Conservation (phyloP, 2,329 filamentous ascomycete species). For the Penicillium fuscoglaucum region DNA sequence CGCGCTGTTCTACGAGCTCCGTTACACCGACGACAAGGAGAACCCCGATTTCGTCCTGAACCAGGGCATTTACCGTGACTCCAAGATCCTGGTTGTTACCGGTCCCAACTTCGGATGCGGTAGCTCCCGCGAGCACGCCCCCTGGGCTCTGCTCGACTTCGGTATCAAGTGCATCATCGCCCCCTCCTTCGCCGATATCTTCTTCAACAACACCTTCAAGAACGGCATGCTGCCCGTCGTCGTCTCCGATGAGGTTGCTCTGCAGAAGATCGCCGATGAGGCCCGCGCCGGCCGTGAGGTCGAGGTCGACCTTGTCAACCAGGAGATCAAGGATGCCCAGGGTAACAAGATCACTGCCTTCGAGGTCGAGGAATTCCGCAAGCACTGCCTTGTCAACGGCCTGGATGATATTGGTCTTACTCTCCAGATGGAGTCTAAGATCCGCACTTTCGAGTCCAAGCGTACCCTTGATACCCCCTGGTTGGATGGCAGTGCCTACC, state of each 20-base stretch:
- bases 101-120: conserved; percentile 96
- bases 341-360: conserved; percentile 76
- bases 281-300: conserved; percentile 78
- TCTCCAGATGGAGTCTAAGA: conserved; percentile 89
- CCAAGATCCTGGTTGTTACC: conserved; percentile 89
- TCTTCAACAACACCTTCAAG: conserved; percentile 99
- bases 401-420: conserved; percentile 95
- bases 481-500: conserved; percentile 83
- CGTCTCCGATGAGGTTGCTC: conserved; percentile 65
- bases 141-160: conserved; percentile 95
- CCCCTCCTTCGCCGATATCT: conserved; percentile 85
- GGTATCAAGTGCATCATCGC: conserved; percentile 94
- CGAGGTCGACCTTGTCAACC: conserved; percentile 84
- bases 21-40: conserved; percentile 74
- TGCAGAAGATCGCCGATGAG: conserved; percentile 72
- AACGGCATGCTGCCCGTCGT: conserved; percentile 94
- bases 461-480: conserved; percentile 79
- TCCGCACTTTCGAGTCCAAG: conserved; percentile 75
- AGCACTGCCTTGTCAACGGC: conserved; percentile 90
- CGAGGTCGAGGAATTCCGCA: conserved; percentile 88
- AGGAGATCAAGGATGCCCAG: conserved; percentile 72
- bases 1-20: conserved; percentile 82
- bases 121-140: conserved; percentile 88
- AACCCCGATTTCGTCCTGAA: conserved; percentile 86
- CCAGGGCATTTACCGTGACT: conserved; percentile 75